A percentile compares a stretch with the other conserved stretches of the same genome.
phyloP scores from a whole-genome alignment of 2,329 filamentous ascomycete genomes.

The Cordyceps pruinosa region DNA sequence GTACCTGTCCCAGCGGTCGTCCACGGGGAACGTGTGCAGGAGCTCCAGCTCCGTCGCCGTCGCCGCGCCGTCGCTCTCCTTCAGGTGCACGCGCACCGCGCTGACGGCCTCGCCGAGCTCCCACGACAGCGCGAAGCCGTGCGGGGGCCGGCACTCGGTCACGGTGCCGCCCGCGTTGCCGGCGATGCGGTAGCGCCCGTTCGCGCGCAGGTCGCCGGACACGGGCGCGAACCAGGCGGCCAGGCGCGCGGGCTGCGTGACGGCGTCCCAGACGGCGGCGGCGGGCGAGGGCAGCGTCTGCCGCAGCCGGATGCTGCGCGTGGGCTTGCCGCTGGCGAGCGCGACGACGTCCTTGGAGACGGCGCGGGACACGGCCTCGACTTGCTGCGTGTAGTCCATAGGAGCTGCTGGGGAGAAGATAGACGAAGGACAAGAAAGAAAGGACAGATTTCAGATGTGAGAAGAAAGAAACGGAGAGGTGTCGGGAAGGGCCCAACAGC shows the following conservation, averaged over 20 bases:
- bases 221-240: constrained; percentile 7
- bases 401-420: too few species aligned
- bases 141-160: not conserved
- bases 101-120: not conserved
- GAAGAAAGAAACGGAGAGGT: not conserved
- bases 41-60: not conserved
- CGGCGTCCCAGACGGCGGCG: not conserved
- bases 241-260: not conserved
- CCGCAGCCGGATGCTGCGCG: not conserved
- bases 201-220: constrained; percentile 6
- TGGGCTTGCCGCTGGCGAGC: constrained; percentile 1
- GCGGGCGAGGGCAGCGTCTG: not conserved
- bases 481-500: not conserved
- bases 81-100: not conserved
- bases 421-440: not conserved
- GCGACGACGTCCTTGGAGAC: not conserved
- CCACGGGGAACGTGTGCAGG: not conserved
- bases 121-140: constrained; percentile 1
- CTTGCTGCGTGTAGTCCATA: constrained; percentile 6
- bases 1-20: constrained; percentile 6
- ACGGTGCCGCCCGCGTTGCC: constrained; percentile 5
- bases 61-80: not conserved
- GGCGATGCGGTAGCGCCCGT: constrained; percentile 7
- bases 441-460: too few species aligned
- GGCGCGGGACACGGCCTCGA: constrained; percentile 4